Base-by-base conservation (phyloP, 106 monocot genomes). In the Dioscorea dumetorum region DNA sequence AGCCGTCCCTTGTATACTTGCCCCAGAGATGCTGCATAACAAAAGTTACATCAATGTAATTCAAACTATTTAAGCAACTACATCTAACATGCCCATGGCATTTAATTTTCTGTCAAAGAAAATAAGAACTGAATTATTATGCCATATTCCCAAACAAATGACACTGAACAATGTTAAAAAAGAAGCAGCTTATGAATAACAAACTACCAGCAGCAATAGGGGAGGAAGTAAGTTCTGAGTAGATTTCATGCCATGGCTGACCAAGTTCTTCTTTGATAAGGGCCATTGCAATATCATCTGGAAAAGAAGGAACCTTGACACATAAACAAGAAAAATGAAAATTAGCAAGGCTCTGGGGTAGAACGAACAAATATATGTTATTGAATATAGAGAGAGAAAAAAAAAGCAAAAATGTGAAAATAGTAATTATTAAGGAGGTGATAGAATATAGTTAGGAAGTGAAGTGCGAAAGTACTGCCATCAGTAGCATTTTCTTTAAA, bases 1-100 rank as follows among this genome's bases (percentile, higher is more conserved):
- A 99, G 67, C 20, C 93, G 73, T 10, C 99, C 99, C 66, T 99
- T 99, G 77, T 99, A 99, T 24, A 99, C 99, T 85, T 99, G 99
- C 66, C 99, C 99, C 48, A 99, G 67, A 3, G 99, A 99, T 71
- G 99, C 99, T 99, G 77, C 72, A 84, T 17, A 35, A n/a, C 57
- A 61, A 6, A 41, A 0, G 6, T 41, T 41, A 41, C 41, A 41
- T 41, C 6, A 41, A 8, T 41, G 41, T 41, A 5, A 41, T 60
- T 21, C 60, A 56, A 59, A 19, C 62, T 32, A 33, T 15, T 62
- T 62, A 17, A 12, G 5, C 5, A 62, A 4, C 8, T 2, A 15
- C 24, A 62, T 17, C 32, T 62, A 62, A 28, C 13, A 62, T 33
- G 61, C 54, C 54, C 54, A 54, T 54, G 19, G 0, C 13, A 54